These are phyloP conservation scores for Letharia columbiana DNA, from an alignment of 495 filamentous ascomycete genomes.

Conservation along the genomic window DNA sequence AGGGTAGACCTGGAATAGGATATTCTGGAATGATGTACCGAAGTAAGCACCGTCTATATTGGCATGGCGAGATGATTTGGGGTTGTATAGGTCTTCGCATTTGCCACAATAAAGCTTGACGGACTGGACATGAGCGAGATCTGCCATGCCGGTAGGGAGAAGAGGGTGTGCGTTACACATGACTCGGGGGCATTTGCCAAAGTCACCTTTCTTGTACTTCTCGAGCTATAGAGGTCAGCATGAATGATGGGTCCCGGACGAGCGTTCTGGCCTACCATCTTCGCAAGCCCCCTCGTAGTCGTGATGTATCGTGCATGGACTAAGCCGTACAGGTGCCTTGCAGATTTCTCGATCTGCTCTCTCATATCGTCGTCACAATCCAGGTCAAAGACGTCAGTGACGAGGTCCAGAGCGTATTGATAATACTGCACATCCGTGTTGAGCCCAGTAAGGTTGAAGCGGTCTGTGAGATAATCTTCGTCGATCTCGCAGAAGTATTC, in stretches of 20 bases:
- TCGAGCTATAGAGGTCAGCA: constrained; percentile 58
- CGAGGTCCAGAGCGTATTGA: constrained; percentile 95
- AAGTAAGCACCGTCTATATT: constrained; percentile 97
- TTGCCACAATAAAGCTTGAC: constrained; percentile 95
- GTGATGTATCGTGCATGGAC: constrained; percentile 98
- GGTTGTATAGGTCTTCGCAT: constrained; percentile 98
- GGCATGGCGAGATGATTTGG: constrained; percentile 92
- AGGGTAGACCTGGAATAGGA: constrained; percentile 97
- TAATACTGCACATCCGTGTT: constrained; percentile 98
- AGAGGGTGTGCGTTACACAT: constrained; percentile 86
- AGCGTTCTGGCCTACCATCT: constrained; percentile 64
- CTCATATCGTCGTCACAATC: constrained; percentile 98
- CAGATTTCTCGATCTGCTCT: constrained; percentile 96
- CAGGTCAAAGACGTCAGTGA: constrained; percentile 99
- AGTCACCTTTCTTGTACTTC: constrained; percentile 97
- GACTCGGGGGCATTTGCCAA: constrained; percentile 95
- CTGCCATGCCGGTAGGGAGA: constrained; percentile 85
- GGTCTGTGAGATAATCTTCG: constrained; percentile 96
- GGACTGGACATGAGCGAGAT: constrained; percentile 71
- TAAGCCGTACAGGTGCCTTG: constrained; percentile 89
- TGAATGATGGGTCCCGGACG: background rate
- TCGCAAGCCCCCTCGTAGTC: constrained; percentile 83
- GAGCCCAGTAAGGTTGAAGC: constrained; percentile 95
- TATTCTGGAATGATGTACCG: constrained; percentile 95
- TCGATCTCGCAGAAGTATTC: constrained; percentile 99